Base-by-base conservation (phyloP, 2,329 filamentous ascomycete species). In the Xylaria arbuscula region DNA sequence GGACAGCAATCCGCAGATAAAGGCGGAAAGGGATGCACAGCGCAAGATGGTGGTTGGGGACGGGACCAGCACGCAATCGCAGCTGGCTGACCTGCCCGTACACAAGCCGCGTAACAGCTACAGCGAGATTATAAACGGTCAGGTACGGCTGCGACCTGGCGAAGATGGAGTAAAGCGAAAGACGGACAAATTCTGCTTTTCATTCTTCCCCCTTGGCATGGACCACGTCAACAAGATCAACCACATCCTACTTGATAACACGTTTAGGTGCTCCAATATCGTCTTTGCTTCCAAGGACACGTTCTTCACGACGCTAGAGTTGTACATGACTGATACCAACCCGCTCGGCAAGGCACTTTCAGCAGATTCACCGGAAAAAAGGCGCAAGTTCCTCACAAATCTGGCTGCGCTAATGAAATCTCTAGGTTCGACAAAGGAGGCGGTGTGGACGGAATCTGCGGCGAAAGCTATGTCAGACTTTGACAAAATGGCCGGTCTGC, bases 221-320 rank as follows among this genome's bases (percentile, higher is more conserved):
- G 59, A 74, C 2, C 75, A 80, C 48, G 74, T 77, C 42, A 62
- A 79, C 59, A 76, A 50, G 3, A 78, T 80, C 64, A 80, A 80
- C 64, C 57, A 50, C 9, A 73, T 78, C 15, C 38, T 79, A 0
- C 67, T 80, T 2, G 76, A 80, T 58, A 75, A 79, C 13, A 62
- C 66, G 3, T 53, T 62, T 6, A 15, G 9, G 8, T 76, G 73
- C 63, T 70, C 70, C 3, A 75, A 69, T 42, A 69, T 78, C 19
- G 72, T 79, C n/a, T 79, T 78, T 48, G 59, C 67, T n/a, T 72
- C 72, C 2, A 51, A 42, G 17, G 55, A 67, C 1, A 64, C 13
- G 15, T 76, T 78, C 51, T 36, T 66, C 2, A 64, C 62, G 24
- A 75, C 74, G 0, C 62, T 78, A 2, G 75, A 77, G 62, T 72